These are phyloP conservation scores for Singerocomus inundabilis DNA, from an alignment of 1,284 basidiomycete species.

Conservation along the genomic window DNA sequence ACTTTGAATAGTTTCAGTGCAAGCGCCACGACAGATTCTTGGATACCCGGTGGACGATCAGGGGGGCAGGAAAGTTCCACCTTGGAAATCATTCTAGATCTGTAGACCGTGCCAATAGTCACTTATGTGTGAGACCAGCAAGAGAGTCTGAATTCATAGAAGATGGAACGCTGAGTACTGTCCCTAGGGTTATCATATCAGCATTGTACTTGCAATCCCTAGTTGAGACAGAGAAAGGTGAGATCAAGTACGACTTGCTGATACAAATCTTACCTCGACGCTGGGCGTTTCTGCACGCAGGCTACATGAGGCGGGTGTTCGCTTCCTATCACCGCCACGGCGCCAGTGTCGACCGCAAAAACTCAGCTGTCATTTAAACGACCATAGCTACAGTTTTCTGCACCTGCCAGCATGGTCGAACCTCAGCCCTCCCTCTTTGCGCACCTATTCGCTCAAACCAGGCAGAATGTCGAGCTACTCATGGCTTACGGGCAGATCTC, in stretches of 20 bases:
- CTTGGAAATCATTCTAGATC: too few species aligned
- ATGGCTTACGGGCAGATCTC: slow-evolving; percentile 58
- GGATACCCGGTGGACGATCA: slow-evolving; percentile 15
- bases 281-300: too few species aligned
- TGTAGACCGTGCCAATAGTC: not conserved
- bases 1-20: slow-evolving; percentile 34
- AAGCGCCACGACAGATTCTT: slow-evolving; percentile 17
- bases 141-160: too few species aligned
- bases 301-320: slow-evolving; percentile 18
- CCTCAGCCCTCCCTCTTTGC: slow-evolving; percentile 16
- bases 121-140: not conserved
- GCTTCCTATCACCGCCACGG: not conserved
- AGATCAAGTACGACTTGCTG: too few species aligned
- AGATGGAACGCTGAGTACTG: too few species aligned
- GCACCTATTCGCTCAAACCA: slow-evolving; percentile 63
- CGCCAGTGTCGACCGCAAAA: slow-evolving; percentile 17
- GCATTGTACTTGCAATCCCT: too few species aligned
- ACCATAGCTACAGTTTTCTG: not conserved
- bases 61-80: slow-evolving; percentile 35
- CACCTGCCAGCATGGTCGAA: slow-evolving; percentile 23
- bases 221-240: too few species aligned
- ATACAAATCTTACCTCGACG: too few species aligned
- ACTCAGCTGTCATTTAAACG: not conserved
- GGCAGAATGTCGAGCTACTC: slow-evolving; percentile 65
- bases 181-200: too few species aligned